phyloP scores from a whole-genome alignment of 768 basidiomycete genomes.

The Clavulina sp. region DNA sequence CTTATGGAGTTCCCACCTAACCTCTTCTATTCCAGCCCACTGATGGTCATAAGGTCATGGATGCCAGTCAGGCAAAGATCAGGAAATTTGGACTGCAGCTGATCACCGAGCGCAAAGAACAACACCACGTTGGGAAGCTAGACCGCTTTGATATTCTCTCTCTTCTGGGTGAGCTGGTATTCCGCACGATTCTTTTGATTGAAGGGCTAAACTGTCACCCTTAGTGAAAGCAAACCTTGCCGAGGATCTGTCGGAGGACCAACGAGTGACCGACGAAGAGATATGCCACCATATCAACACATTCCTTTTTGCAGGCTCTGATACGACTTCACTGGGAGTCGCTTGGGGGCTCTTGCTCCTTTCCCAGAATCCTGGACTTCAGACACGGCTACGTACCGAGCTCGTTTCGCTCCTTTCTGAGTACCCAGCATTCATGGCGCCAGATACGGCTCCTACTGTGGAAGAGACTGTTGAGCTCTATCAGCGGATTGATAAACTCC shows the following conservation, averaged over 20 bases:
- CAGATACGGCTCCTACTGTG: conserved; percentile 23
- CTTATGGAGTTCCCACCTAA: background rate
- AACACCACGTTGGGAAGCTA: conserved; percentile 25
- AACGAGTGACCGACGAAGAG: conserved; percentile 73
- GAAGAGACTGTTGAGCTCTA: conserved; percentile 25
- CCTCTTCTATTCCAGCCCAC: background rate
- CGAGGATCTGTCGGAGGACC: conserved; percentile 34
- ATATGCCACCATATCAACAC: conserved; percentile 75
- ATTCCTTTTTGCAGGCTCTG: conserved; percentile 81
- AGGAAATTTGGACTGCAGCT: conserved; percentile 53
- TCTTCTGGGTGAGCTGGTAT: conserved; percentile 40
- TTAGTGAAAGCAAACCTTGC: conserved; percentile 73
- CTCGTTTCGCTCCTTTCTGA: conserved; percentile 21
- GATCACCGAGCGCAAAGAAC: conserved; percentile 62
- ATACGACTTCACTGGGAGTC: conserved; percentile 65
- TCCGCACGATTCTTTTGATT: conserved; percentile 3
- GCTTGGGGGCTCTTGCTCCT: conserved; percentile 75
- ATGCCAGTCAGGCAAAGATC: conserved; percentile 27
- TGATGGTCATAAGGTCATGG: background rate
- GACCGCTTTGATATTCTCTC: conserved; percentile 42
- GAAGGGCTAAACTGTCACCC: background rate
- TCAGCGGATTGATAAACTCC: conserved; percentile 36
- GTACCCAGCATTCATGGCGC: conserved; percentile 21
- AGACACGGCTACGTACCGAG: conserved; percentile 56
- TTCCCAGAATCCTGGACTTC: conserved; percentile 45